Base-by-base conservation (phyloP, 202 grass and related monocot genomes). In the Carex sylvatica region DNA sequence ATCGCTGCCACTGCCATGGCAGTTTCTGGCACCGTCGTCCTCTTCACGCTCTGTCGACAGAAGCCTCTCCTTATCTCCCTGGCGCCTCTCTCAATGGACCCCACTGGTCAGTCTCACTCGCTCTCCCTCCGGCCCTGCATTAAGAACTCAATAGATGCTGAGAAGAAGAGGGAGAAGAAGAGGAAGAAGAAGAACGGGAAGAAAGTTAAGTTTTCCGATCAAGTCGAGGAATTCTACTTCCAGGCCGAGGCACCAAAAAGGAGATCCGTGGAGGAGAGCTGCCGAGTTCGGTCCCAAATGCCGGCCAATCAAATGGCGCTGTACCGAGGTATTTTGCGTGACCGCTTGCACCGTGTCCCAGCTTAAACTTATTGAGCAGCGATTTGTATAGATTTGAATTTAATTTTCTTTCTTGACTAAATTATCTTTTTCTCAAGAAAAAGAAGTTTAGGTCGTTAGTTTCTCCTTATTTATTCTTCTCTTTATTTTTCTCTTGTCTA, bases 231-330 rank as follows among this genome's bases (percentile, higher is more conserved):
- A 22, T 82, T 80, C 65, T 52, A 14, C 12, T 54, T 67, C 85
- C 44, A 19, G 18, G 46, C 67, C 6, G 72, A 9, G 47, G 36
- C 51, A 2, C 0, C 22, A 14, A 18, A 35, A 40, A 22, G 60
- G 61, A 8, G 33, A 6, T 31, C 46, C 16, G 55, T 90, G 80
- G 85, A 82, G 80, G 80, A 82, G 31, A 75, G 52, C 2, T 87
- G 74, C 68, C 42, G 69, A 59, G 55, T 65, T 7, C 14, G 80
- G 58, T 65, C 84, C 0, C 80, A 65, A 78, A 94, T 97, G 94
- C 94, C 94, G 52, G 94, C 91, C 54, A 97, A 97, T 70, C 77
- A 92, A 79, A 90, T 86, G 88, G 94, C 91, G 82, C 88, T 97
- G 38, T 97, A 94, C 86, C 89, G 89, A 19, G 91, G 91, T 79